Conservation (phyloP, 306 rosid species). For the Fragaria iinumae region DNA sequence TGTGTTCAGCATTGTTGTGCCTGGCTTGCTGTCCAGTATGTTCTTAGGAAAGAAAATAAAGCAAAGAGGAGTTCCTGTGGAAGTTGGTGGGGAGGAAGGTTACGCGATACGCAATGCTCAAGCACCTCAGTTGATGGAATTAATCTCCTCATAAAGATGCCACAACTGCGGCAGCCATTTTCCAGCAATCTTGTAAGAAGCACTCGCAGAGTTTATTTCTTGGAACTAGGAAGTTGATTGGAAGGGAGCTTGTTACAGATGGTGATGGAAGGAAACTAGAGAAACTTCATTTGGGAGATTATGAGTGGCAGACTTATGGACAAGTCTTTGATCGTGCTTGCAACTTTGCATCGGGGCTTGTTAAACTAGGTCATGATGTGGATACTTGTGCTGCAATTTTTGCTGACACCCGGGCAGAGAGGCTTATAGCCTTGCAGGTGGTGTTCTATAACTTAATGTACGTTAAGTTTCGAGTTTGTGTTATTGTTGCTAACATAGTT, state of each 20-base stretch:
- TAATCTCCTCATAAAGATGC: conserved; percentile 69
- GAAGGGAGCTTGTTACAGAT: conserved; percentile 50
- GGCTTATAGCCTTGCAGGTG: conserved; percentile 89
- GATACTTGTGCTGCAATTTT: conserved; percentile 73
- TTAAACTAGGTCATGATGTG: conserved; percentile 55
- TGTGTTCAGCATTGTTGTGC: conserved; percentile 48
- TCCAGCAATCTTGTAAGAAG: conserved; percentile 79
- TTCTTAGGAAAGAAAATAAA: conserved; percentile 59
- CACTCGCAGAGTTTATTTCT: conserved; percentile 45
- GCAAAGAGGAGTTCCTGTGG: conserved; percentile 68
- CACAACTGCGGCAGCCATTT: conserved; percentile 76
- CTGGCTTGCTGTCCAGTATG: conserved; percentile 39
- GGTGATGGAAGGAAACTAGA: conserved; percentile 78
- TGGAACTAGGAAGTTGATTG: conserved; percentile 68
- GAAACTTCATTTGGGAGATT: conserved; percentile 73
- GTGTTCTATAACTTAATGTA: conserved; percentile 15
- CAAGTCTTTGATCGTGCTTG: conserved; percentile 62
- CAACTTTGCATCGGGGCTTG: conserved; percentile 83
- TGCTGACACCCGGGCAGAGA: conserved; percentile 72
- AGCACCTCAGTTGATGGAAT: conserved; percentile 49
- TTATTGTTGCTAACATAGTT: conserved; percentile 9
- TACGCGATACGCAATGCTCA: conserved; percentile 66
- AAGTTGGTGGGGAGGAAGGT: conserved; percentile 75
- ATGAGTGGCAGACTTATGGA: conserved; percentile 76
- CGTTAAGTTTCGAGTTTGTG: neutral